These are phyloP conservation scores for Strombidium stylifer DNA, from an alignment of 73 alveolate species.

Conservation along the genomic window DNA sequence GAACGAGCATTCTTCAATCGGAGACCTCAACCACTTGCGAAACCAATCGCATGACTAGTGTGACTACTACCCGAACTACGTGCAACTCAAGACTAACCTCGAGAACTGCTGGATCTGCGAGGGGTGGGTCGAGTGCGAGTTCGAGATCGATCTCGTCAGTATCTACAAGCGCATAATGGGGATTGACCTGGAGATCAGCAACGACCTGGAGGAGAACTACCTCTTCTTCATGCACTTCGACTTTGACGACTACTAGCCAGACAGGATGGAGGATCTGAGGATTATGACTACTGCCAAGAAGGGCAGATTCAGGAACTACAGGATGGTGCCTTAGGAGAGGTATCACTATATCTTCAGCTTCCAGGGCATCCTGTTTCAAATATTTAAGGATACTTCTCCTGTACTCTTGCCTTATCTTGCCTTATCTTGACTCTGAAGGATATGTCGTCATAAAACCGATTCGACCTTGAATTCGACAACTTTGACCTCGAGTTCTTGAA, in stretches of 20 bases:
- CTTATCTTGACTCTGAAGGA: too few species aligned
- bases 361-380: too few species aligned
- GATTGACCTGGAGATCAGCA: slow-evolving; percentile 2
- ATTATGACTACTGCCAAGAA: background rate
- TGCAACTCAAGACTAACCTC: slow-evolving; percentile 4
- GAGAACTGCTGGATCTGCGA: slow-evolving; percentile 63
- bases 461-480: background rate
- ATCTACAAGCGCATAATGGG: background rate
- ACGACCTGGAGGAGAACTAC: slow-evolving; percentile 15
- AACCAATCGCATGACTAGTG: background rate
- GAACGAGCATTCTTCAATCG: background rate
- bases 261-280: slow-evolving; percentile 36
- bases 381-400: too few species aligned
- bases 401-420: too few species aligned
- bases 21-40: slow-evolving; percentile 2
- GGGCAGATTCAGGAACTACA: slow-evolving; percentile 1
- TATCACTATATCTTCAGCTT: slow-evolving; percentile 21
- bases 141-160: slow-evolving; percentile 19
- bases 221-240: slow-evolving; percentile 56
- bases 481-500: background rate
- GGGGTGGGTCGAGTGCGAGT: slow-evolving; percentile 47
- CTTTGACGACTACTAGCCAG: slow-evolving; percentile 56
- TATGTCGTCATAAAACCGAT: background rate
- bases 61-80: background rate
- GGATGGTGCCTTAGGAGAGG: slow-evolving; percentile 55